Evolutionary conservation across 1,139 yeast species (phyloP), one percentile per base, ranked within the genome.

Genomic region (Kodamaea sp.): DNA sequence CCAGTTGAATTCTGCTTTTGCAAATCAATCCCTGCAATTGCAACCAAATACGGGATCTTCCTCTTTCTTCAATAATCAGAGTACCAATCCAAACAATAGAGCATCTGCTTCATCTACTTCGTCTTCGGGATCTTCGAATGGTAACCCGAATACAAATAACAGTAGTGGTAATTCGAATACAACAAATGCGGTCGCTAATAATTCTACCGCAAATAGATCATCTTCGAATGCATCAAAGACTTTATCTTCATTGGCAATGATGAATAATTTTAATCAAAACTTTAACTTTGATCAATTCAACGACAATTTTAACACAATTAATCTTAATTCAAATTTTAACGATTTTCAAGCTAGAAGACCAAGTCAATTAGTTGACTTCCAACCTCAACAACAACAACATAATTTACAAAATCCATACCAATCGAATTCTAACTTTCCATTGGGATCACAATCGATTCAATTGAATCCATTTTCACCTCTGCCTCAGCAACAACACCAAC

Each of bases 271-370:
- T 38, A 49, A 45, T 43, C 54, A 49, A 31, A 45, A 42, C 36
- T 47, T 47, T 38, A 51, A 49, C 27, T 47, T 63, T 25, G 65
- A 63, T 41, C 64, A 58, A 29, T 54, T 69, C 33, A 53, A 58
- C 35, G 72, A 67, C 38, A 54, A 58, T n/a, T 65, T 70, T 43
- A 62, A 60, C 32, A 23, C 32, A 22, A 57, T 69, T 45, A 60
- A 59, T 36, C 55, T 69, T 44, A 63, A 63, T 43, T 49, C 71
- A 10, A 65, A 65, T 39, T 59, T 65, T 34, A 63, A 60, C 39
- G 73, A 69, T 35, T 69, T 70, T 41, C 75, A 69, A 48, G 62
- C 66, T 23, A 63, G 75, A 49, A 60, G 76, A 44, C 75, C 75
- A 5, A 66, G 73, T 43, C 75, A 69, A 43, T 58, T 70, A 52